Percentiles rank a stretch among this genome's conserved stretches.
These are phyloP conservation scores for Chaetothyriales sp. DNA, from an alignment of 2,329 filamentous ascomycete genomes.

Conservation along the genomic window DNA sequence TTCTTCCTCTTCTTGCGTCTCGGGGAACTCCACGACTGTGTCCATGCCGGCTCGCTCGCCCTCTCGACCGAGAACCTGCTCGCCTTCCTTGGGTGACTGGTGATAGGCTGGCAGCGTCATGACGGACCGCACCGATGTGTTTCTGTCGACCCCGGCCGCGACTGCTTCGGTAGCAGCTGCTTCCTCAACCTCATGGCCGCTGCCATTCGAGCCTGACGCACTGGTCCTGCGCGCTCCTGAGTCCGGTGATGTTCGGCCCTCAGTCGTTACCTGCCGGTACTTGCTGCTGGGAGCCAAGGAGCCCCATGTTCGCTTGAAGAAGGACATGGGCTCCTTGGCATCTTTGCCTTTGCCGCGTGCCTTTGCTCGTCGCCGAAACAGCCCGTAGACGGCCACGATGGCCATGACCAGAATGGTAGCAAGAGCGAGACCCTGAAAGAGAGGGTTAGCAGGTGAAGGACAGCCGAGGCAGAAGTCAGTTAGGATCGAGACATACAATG, in stretches of 20 bases:
- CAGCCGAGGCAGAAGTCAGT: neutral
- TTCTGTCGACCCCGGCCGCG: constrained; percentile 50
- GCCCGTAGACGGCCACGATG: constrained; percentile 7
- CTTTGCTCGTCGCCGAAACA: constrained; percentile 10
- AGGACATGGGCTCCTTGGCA: constrained; percentile 10
- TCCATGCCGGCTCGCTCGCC: constrained; percentile 88
- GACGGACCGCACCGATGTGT: constrained; percentile 78
- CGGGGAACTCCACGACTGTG: constrained; percentile 70
- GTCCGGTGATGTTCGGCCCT: neutral
- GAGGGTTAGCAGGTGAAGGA: neutral
- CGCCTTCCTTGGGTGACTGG: constrained; percentile 53
- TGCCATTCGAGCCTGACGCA: constrained; percentile 10
- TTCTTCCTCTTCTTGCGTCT: constrained; percentile 66
- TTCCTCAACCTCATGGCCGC: constrained; percentile 13
- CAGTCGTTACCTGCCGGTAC: constrained; percentile 3
- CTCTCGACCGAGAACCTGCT: constrained; percentile 72
- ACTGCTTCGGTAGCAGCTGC: constrained; percentile 18
- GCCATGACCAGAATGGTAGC: constrained; percentile 7
- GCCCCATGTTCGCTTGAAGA: constrained; percentile 12
- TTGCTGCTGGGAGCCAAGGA: constrained; percentile 14
- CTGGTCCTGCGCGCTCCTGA: constrained; percentile 1
- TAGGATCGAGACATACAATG: neutral
- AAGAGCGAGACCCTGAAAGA: constrained; percentile 1
- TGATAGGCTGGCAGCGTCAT: constrained; percentile 86
- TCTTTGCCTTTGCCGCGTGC: constrained; percentile 12